Base-by-base conservation (phyloP, 768 basidiomycete genomes). In the Psilocybe subaeruginosa region DNA sequence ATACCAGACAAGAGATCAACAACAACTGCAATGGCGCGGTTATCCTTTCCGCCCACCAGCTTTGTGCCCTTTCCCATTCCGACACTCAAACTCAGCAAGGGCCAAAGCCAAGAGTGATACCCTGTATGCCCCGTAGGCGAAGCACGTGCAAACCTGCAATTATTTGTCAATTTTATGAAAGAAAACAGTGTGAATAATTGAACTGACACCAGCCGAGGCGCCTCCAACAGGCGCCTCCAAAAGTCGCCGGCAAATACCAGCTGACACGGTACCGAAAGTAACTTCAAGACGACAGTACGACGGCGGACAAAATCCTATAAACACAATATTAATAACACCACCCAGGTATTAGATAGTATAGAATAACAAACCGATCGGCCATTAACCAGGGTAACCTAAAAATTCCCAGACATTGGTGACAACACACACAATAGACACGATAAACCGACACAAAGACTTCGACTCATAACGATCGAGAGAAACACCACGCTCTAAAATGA, bases 21-120 rank as follows among this genome's bases (percentile, higher is more conserved):
- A 59, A 59, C 55, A 56, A 51, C 51, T 51, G 49, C 41, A 30
- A 45, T 59, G 58, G 58, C 54, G 43, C 62, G 53, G 58, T 11
- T 31, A 29, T 33, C 54, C 23, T 55, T 48, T 43, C 53, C 53
- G 54, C 54, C 58, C 57, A 54, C 30, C 48, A 59, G 39, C 50
- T 64, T 58, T 61, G 64, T 39, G 35, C 45, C 60, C 59, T 61
- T 64, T 61, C 60, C 58, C 59, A 55, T 49, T 59, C 54, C 62
- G 55, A 56, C 53, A 47, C 48, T 57, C 47, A 8, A 50, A 27
- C 53, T 37, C 51, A 35, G 14, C n/a, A 52, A 54, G 31, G 31
- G 17, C 33, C 58, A 58, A 43, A 59, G 47, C 47, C 48, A 46
- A 33, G 54, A 47, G 30, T 14, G 53, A 61, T 51, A 31, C 48